Evolutionary conservation across 2,329 filamentous ascomycete genomes (phyloP), one percentile per base, ranked within the genome.

Genomic region (Dothideomycetes sp.): DNA sequence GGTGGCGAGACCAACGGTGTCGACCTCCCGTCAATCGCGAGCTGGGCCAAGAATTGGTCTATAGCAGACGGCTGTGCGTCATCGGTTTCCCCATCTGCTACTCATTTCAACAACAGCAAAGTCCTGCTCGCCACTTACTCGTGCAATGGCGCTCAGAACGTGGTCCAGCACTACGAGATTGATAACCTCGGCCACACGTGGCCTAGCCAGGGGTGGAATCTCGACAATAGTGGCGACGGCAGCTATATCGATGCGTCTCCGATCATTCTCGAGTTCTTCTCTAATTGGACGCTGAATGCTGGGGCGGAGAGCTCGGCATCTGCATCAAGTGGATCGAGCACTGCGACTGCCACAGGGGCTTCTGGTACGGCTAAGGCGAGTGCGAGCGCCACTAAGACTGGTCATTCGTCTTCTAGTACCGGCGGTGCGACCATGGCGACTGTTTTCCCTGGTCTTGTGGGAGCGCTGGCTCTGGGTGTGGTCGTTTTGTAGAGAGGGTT

Each of bases 141-240:
- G 12, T 27, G 22, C 22, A 47, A 48, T 11, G 52, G 49, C 38
- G 12, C 7, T 7, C 7, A 27, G 7, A 60, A 60, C 36, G 51
- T 49, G 5, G 52, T 49, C 3, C 54, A 48, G 3, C 63, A 66
- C 38, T 65, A 65, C 43, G 54, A 53, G 30, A 51, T 62, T 22
- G 54, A 49, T 9, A 57, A 60, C 4, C 27, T 63, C 12, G 53
- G 51, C 5, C 64, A 67, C 43, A 56, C 59, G 33, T 68, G 64
- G 64, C 61, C 63, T 2, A 60, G 53, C 17, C 49, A 22, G 22
- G 19, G 42, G 22, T 27, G 22, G 22, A 27, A 27, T 12, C 12
- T 12, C 7, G 22, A 27, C 22, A 27, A 27, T 12, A 12, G 12
- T 12, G 22, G 22, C 34, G 14, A 15, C 14, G 18, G 33, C 31